phyloP scores from a whole-genome alignment of 805 yeast species.

The Yamadazyma tumulicola region DNA sequence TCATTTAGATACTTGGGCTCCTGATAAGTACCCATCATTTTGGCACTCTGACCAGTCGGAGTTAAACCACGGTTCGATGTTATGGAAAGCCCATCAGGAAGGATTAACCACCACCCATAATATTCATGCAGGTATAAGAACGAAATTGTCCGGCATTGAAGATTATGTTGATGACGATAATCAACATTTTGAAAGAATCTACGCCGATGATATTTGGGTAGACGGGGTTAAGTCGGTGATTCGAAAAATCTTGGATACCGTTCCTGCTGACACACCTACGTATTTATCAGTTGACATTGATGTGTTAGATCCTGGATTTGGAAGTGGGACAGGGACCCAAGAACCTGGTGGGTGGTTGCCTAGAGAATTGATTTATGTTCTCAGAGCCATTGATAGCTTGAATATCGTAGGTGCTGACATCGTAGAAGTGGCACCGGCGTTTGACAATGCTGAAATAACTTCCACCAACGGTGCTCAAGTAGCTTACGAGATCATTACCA shows the following conservation, averaged over 20 bases:
- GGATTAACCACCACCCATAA: conserved; percentile 58
- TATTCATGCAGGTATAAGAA: conserved; percentile 74
- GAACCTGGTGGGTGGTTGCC: conserved; percentile 61
- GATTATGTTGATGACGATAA: conserved; percentile 65
- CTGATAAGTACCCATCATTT: conserved; percentile 62
- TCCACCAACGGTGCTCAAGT: conserved; percentile 69
- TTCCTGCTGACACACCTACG: conserved; percentile 65
- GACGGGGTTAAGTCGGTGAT: conserved; percentile 61
- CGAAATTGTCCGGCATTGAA: conserved; percentile 61
- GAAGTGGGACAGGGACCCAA: conserved; percentile 57
- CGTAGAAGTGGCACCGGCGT: conserved; percentile 62
- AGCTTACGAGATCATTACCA: conserved; percentile 66
- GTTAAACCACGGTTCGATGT: conserved; percentile 81
- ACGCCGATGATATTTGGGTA: conserved; percentile 71
- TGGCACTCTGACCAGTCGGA: conserved; percentile 58
- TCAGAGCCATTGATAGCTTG: conserved; percentile 42
- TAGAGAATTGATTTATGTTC: conserved; percentile 47
- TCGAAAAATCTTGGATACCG: conserved; percentile 46
- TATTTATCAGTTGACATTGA: conserved; percentile 78
- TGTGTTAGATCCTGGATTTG: conserved; percentile 55
- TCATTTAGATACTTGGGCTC: conserved; percentile 80
- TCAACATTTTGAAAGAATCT: conserved; percentile 67
- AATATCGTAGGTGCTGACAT: conserved; percentile 54
- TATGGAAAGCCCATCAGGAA: conserved; percentile 76
- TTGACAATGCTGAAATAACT: conserved; percentile 62